Evolutionary conservation across 495 filamentous ascomycete species (phyloP), one percentile per base, ranked within the genome.

Genomic region (Neurospora sp.): DNA sequence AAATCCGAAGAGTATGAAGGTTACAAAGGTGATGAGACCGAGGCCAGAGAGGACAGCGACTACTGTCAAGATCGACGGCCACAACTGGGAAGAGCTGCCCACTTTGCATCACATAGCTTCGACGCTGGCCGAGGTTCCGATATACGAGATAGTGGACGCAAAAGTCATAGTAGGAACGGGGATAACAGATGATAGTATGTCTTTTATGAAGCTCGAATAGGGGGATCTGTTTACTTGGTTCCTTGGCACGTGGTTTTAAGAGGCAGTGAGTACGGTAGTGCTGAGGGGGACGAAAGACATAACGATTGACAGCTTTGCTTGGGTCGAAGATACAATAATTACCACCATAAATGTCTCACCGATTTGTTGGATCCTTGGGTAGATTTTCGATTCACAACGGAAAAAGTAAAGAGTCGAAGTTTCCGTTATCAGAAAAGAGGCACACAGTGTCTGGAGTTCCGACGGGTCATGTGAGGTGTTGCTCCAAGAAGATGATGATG

Each of bases 101-200:
- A 89, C 86, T 2, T 77, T 89, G 45, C 86, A 89, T 73, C 86
- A 88, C 78, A 79, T 89, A 37, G 76, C 87, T 31, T 77, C 78
- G 48, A 78, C 79, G 37, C 72, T 89, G 73, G 84, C 82, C 0
- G 86, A 87, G 69, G 82, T 90, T 61, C 87, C 86, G 0, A 77
- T 87, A 8, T 87, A 87, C 74, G 84, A 86, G 71, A 74, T 88
- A 68, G 77, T 89, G 17, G 80, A 81, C 14, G 86, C 83, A 4
- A 87, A 81, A 45, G 78, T 89, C 6, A 83, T 86, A 7, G 81
- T 86, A 71, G 85, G 86, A 0, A 75, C 72, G 22, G 86, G 87
- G 2, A 86, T 87, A 40, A 78, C 81, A 7, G 85, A 87, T 78
- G 80, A 86, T 38, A 80, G 78, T 16, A 74, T 78, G 69, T 84